Conservation (phyloP, 441 rosid genomes). For the Euphorbia celastroides region DNA sequence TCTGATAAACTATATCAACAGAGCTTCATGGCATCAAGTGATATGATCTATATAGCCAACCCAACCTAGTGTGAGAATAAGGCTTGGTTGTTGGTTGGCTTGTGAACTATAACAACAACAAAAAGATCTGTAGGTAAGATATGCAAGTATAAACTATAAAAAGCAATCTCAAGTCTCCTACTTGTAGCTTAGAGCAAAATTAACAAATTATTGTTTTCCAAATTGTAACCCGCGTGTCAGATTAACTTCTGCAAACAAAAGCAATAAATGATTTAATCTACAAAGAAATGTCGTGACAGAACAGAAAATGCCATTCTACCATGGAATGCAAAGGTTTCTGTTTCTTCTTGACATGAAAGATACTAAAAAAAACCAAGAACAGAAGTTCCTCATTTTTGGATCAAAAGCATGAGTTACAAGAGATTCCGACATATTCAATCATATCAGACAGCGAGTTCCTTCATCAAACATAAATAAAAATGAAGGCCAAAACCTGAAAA, state of each 20-base stretch:
- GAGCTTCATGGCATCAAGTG: too few species aligned
- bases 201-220: neutral
- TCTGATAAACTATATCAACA: too few species aligned
- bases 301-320: neutral
- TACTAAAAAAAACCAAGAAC: neutral
- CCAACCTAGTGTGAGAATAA: too few species aligned
- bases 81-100: too few species aligned
- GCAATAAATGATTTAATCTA: neutral
- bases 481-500: too few species aligned
- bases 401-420: neutral
- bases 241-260: slow-evolving; percentile 3
- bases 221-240: neutral
- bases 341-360: neutral
- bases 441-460: neutral
- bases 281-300: neutral
- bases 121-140: neutral
- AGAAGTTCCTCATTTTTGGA: neutral
- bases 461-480: neutral
- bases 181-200: neutral
- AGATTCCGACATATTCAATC: neutral
- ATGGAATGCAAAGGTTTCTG: neutral
- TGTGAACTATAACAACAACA: neutral
- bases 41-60: too few species aligned
- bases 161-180: neutral
- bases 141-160: neutral